A percentile compares a stretch with the other conserved stretches of the same genome.
phyloP scores from a whole-genome alignment of 345 rosid species.

The Arabidopsis arenosa region DNA sequence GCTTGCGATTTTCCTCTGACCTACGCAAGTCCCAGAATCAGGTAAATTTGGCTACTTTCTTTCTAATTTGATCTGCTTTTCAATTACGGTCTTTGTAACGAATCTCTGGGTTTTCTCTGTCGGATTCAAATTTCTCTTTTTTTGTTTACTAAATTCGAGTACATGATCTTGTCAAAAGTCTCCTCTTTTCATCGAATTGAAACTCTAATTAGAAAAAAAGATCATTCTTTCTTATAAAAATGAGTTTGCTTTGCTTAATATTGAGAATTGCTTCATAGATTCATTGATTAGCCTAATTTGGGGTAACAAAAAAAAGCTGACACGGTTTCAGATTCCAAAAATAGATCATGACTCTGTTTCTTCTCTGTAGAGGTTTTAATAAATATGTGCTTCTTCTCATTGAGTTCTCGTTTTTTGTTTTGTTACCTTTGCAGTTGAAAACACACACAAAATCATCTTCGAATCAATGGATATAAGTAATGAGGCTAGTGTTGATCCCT shows the following conservation, averaged over 20 bases:
- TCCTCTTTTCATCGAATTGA: neutral
- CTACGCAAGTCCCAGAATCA: neutral
- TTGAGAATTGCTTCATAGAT: neutral
- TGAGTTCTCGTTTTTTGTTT: neutral
- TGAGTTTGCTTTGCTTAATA: slow-evolving; percentile 5
- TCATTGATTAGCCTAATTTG: neutral
- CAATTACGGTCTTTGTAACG: neutral
- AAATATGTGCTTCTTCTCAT: neutral
- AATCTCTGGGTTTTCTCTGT: slow-evolving; percentile 19
- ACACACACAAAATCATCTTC: neutral
- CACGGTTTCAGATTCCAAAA: slow-evolving; percentile 25
- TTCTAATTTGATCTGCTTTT: slow-evolving; percentile 17
- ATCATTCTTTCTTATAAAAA: slow-evolving; percentile 6
- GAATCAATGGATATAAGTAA: slow-evolving; percentile 81
- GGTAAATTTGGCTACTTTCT: slow-evolving; percentile 4
- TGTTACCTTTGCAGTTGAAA: slow-evolving; percentile 27
- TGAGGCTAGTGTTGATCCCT: slow-evolving; percentile 81
- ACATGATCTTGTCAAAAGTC: slow-evolving; percentile 14
- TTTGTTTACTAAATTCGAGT: neutral
- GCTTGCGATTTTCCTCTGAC: slow-evolving; percentile 28
- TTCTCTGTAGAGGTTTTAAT: neutral
- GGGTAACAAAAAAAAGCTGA: slow-evolving; percentile 16
- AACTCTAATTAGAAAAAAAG: slow-evolving; percentile 5
- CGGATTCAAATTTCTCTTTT: neutral
- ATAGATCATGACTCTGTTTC: slow-evolving; percentile 35